Percentiles rank a stretch among this genome's conserved stretches.
Conservation (phyloP, 2,329 filamentous ascomycete genomes). For the Aspergillus sp. region DNA sequence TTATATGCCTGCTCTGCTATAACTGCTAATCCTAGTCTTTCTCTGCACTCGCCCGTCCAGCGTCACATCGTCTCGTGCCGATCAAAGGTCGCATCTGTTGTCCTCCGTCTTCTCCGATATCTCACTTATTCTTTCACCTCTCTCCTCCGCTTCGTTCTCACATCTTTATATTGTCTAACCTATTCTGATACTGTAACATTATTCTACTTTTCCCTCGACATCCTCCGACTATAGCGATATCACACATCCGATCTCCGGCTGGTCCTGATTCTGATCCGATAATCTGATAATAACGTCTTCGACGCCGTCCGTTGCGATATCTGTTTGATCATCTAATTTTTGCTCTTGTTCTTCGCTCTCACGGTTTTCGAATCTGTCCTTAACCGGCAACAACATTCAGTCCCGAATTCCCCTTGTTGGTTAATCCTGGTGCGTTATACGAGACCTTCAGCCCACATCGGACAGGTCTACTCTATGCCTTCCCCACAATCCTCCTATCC, state of each 20-base stretch:
- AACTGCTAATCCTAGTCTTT: too few relatives aligned
- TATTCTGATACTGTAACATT: too few relatives aligned
- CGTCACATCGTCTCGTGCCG: constrained; percentile 30
- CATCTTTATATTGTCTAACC: constrained; percentile 4
- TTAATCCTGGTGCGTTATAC: neutral
- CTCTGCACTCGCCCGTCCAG: constrained; percentile 9
- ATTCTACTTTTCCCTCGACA: too few relatives aligned
- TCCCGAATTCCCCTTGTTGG: neutral
- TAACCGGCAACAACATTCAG: neutral
- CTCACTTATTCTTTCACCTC: neutral
- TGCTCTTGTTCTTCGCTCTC: neutral
- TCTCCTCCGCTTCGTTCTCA: constrained; percentile 2
- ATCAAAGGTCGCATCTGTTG: constrained; percentile 28
- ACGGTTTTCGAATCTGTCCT: too few relatives aligned
- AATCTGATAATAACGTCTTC: too few relatives aligned
- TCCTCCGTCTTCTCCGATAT: constrained; percentile 1
- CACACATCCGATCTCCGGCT: too few relatives aligned
- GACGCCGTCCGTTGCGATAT: too few relatives aligned
- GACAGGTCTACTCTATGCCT: constrained; percentile 2
- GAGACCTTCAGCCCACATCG: neutral
- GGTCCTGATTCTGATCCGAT: too few relatives aligned
- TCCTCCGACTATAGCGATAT: too few relatives aligned
- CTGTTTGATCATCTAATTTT: neutral
- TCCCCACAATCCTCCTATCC: neutral
- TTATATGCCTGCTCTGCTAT: too few relatives aligned